Conservation (phyloP, 495 filamentous ascomycete species). For the Schizothecium vesticola region DNA sequence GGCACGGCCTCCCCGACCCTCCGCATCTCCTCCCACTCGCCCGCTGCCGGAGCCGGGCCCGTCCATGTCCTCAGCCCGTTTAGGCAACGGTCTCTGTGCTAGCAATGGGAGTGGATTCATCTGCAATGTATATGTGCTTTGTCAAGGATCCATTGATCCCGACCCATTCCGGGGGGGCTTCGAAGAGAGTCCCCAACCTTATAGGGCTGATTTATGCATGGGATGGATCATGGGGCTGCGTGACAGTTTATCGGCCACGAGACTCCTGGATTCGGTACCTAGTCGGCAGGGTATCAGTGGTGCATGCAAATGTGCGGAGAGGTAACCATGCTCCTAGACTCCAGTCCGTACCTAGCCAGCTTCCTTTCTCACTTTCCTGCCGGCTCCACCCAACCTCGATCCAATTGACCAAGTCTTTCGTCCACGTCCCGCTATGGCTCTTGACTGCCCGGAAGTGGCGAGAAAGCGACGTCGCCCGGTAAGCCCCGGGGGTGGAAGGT, state of each 20-base stretch:
- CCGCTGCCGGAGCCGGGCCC: neutral
- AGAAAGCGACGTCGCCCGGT: neutral
- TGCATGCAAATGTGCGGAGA: neutral
- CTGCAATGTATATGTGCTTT: neutral
- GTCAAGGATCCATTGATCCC: neutral
- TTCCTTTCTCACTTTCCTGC: neutral
- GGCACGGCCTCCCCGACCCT: neutral
- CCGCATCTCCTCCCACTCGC: neutral
- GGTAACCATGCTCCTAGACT: no score
- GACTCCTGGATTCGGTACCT: neutral
- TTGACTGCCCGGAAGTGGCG: neutral
- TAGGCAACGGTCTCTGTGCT: neutral
- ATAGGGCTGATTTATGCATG: neutral
- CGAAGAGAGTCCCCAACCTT: neutral
- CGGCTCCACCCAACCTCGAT: neutral
- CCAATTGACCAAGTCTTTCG: neutral
- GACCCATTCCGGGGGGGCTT: neutral
- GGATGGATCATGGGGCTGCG: neutral
- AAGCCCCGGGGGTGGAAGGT: neutral
- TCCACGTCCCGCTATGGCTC: neutral
- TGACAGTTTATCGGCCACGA: neutral
- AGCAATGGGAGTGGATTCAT: neutral
- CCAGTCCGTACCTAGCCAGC: neutral
- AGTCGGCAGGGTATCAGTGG: neutral
- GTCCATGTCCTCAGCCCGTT: neutral